Base-by-base conservation (phyloP, 345 rosid species). In the Eucalyptus tenuipes region DNA sequence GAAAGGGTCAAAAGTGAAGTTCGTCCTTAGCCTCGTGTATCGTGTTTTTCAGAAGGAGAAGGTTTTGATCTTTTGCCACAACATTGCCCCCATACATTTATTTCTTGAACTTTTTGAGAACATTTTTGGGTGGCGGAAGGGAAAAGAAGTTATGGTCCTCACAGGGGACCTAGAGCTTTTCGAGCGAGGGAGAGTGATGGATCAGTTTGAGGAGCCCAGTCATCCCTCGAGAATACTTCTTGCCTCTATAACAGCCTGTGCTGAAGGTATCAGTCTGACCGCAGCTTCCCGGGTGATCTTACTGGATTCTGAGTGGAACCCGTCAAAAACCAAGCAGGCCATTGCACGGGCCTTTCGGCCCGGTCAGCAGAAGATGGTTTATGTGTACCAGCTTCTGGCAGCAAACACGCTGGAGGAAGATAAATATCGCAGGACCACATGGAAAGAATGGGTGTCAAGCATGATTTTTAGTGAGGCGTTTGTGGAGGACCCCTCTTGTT, bases 361-460 rank as follows among this genome's bases (percentile, higher is more conserved):
- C 0, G 99, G 99, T 87, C 99, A 97, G 90, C 99, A 93, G 87
- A 97, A 96, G 95, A 90, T 94, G 68, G 99, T 97, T 7, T 96
- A 94, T 87, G 99, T 97, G 82, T 97, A 97, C 92, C 99, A 96
- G 91, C 97, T 97, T 40, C 91, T 98, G 86, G 96, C 97, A 5
- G 93, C 96, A 3, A 96, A 95, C 87, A 93, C 99, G 15, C 93
- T 97, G 27, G 99, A 97, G 90, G 98, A 96, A 90, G 99, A 96
- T 68, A 97, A 97, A 93, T 95, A 98, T 59, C 87, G 94, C 31
- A 93, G 99, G 93, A 98, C 99, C 7, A 95, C 99, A 59, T 97
- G 99, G 99, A 98, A 98, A 90, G 99, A 97, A 59, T 98, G 99
- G 99, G 97, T 98, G 15, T 97, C 99, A 2, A 93, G 97, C 87